These are phyloP conservation scores for Hortaea sp. DNA, from an alignment of 2,329 filamentous ascomycete genomes.

Conservation along the genomic window DNA sequence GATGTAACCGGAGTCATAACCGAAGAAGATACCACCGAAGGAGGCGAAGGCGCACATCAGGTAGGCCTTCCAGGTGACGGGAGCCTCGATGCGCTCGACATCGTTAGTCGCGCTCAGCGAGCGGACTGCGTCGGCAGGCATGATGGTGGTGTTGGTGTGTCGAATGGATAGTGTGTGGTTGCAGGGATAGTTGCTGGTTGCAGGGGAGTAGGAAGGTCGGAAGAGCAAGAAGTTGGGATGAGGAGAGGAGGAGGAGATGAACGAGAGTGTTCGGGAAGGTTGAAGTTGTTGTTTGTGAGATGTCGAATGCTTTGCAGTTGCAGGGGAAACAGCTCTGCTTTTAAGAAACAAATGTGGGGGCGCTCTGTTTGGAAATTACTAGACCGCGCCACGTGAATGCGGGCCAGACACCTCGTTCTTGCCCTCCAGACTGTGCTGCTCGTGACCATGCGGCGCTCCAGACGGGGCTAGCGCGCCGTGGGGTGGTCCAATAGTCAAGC, in stretches of 20 bases:
- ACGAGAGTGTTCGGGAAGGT: conserved; percentile 12
- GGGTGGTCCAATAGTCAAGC: too few species aligned
- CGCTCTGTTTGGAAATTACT: neutral
- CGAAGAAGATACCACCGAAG: conserved; percentile 60
- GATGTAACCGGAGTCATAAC: conserved; percentile 70
- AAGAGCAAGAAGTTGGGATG: neutral
- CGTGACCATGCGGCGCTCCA: neutral
- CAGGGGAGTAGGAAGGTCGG: neutral
- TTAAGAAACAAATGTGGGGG: neutral
- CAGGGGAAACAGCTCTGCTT: neutral
- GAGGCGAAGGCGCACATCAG: conserved; percentile 26
- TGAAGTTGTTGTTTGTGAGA: neutral
- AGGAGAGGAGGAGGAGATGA: neutral
- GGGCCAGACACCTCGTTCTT: neutral
- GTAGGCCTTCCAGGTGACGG: conserved; percentile 35
- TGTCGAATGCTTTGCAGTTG: neutral
- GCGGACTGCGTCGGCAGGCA: conserved; percentile 6
- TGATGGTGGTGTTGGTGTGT: conserved; percentile 15
- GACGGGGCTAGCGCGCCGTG: too few species aligned
- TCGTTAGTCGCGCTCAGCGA: conserved; percentile 36
- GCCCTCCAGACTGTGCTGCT: neutral
- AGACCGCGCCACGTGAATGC: neutral
- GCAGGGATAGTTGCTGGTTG: neutral
- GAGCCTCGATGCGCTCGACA: conserved; percentile 43
- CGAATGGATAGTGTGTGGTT: conserved; percentile 31